Conservation (phyloP, 139 green algal species). For the Tetradesmus lagerheimii region DNA sequence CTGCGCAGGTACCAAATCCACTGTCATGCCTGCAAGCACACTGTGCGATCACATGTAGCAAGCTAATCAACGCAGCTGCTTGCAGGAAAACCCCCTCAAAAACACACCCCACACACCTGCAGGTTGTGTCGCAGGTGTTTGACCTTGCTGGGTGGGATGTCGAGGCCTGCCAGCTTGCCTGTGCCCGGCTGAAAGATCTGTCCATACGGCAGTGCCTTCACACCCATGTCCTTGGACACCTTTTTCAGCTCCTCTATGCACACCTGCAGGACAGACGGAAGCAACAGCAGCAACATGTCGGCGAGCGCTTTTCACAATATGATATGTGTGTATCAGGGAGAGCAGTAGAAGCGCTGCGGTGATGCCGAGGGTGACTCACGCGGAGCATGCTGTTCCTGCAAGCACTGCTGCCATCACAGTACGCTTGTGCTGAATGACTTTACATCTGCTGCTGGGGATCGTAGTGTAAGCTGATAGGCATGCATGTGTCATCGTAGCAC, state of each 20-base stretch:
- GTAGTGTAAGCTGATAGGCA: too few species aligned
- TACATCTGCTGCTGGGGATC: too few species aligned
- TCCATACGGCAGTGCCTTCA: slow-evolving; percentile 58
- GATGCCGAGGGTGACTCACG: not conserved
- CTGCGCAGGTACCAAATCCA: not conserved
- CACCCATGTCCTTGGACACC: slow-evolving; percentile 51
- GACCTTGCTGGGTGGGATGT: slow-evolving; percentile 60
- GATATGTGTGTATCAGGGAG: too few species aligned
- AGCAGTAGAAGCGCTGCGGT: too few species aligned
- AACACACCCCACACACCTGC: not conserved
- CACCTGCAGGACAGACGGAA: slow-evolving; percentile 37
- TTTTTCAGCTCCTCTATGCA: slow-evolving; percentile 66
- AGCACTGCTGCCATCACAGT: not conserved
- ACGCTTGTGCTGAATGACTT: too few species aligned
- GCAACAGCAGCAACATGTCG: not conserved
- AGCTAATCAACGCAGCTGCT: not conserved
- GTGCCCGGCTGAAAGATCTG: slow-evolving; percentile 51
- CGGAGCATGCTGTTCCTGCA: not conserved
- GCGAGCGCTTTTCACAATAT: too few species aligned
- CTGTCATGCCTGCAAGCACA: not conserved
- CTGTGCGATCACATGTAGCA: too few species aligned
- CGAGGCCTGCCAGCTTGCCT: slow-evolving; percentile 50
- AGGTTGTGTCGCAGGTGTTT: slow-evolving; percentile 49
- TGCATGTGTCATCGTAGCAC: too few species aligned
- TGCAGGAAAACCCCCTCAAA: too few species aligned